Percentiles rank a stretch among this genome's conserved stretches.
phyloP scores from a whole-genome alignment of 306 rosid genomes.

The Lagenaria siceraria region DNA sequence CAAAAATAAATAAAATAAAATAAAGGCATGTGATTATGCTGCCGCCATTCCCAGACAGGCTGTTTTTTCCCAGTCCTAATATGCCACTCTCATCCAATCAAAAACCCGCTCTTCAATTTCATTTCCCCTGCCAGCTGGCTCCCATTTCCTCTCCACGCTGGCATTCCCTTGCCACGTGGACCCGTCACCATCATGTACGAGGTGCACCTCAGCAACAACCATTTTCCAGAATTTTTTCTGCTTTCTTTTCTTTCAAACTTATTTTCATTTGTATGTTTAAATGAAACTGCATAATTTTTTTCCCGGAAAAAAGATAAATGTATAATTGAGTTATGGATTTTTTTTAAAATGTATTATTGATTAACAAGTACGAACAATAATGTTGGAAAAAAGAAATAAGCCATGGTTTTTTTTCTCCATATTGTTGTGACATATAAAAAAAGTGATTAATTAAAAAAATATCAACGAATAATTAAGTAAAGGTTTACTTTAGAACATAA shows the following conservation, averaged over 20 bases:
- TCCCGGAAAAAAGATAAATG: background rate
- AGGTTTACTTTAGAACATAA: background rate
- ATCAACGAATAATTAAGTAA: background rate
- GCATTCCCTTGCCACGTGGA: background rate
- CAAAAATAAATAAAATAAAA: background rate
- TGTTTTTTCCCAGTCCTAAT: slow-evolving; percentile 6
- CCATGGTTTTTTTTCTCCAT: too few species aligned
- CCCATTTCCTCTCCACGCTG: background rate
- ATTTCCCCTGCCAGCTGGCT: slow-evolving; percentile 3
- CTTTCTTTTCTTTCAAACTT: too few species aligned
- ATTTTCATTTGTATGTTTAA: background rate
- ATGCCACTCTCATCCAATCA: slow-evolving; percentile 5
- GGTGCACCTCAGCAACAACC: slow-evolving; percentile 1
- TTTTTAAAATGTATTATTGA: background rate
- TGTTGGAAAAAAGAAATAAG: background rate
- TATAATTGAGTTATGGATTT: background rate
- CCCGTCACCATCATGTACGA: background rate
- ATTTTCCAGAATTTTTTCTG: background rate
- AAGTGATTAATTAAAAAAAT: background rate
- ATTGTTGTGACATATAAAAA: background rate
- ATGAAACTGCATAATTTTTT: too few species aligned
- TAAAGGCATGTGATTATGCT: slow-evolving; percentile 5
- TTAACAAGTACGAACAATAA: background rate
- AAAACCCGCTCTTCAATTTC: background rate
- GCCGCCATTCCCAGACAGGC: slow-evolving; percentile 8